A percentile compares a stretch with the other conserved stretches of the same genome.
These are phyloP conservation scores for Penicillium fuscoglaucum DNA, from an alignment of 2,329 filamentous ascomycete genomes.

Conservation along the genomic window DNA sequence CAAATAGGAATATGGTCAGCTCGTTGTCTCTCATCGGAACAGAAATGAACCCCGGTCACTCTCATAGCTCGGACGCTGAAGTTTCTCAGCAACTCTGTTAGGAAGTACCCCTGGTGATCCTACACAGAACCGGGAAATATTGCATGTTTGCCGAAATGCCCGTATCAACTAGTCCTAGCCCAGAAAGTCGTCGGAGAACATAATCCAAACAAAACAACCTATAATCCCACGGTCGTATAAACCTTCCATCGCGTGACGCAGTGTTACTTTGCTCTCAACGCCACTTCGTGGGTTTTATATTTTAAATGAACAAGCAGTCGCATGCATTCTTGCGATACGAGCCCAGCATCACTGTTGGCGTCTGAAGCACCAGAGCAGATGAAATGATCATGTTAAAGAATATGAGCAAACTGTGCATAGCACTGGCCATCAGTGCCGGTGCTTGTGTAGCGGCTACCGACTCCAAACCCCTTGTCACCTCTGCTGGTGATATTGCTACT, in stretches of 20 bases:
- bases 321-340: not conserved
- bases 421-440: not conserved
- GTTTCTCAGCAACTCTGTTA: not conserved
- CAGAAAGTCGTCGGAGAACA: constrained; percentile 6
- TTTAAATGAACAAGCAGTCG: not conserved
- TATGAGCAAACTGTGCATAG: not conserved
- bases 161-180: constrained; percentile 11
- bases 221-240: constrained; percentile 14
- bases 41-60: not conserved
- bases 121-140: constrained; percentile 1
- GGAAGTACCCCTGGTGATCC: constrained; percentile 6
- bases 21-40: not conserved
- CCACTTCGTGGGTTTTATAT: not conserved
- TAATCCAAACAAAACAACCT: not conserved
- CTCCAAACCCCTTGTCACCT: constrained; percentile 19
- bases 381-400: not conserved
- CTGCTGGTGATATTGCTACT: constrained; percentile 26
- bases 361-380: not conserved
- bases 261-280: not conserved
- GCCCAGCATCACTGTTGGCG: not conserved
- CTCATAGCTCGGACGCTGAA: not conserved
- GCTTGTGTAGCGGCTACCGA: not conserved
- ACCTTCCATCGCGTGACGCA: constrained; percentile 1
- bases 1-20: constrained; percentile 1
- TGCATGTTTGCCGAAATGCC: constrained; percentile 14